Base-by-base conservation (phyloP, 805 yeast genomes). In the Zygosaccharomyces kombuchaensis region DNA sequence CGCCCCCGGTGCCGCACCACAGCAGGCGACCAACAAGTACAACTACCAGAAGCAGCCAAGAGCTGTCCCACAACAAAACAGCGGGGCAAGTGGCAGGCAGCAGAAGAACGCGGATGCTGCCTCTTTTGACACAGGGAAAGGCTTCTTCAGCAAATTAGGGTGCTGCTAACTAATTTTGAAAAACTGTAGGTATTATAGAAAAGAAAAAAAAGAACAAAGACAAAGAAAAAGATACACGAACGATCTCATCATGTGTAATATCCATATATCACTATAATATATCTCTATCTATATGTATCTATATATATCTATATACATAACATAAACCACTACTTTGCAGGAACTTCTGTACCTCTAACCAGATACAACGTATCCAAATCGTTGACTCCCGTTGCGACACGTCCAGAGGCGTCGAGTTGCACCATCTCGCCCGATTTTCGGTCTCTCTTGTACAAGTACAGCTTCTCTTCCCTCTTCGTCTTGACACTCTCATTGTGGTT, bases 81-180 rank as follows among this genome's bases (percentile, higher is more conserved):
- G 43, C 25, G 43, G 40, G 10, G 36, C 45, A 16, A 37, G 34
- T 31, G 43, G 37, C 10, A 31, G 36, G 17, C 43, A 32, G n/a
- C 48, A 41, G 26, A 45, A 47, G 36, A 40, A 36, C 19, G 42
- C 43, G 21, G 58, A 53, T 17, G 30, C 45, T 23, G 60, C 52
- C 23, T 53, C 61, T n/a, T 23, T 48, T 17, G 57, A 55, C 8
- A 47, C 62, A 7, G 51, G 52, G 13, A 62, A 60, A 34, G 69
- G 70, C 8, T 65, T 60, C 52, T 65, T 64, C 45, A 50, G 63
- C 19, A 66, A 62, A 43, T 39, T 66, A 19, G 68, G 64, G 8
- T 66, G 70, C 50, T 66, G 70, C 48, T 65, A 47, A 46, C 22
- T 25, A 37, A 23, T 25, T 25, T 23, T 19, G 30, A 12, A 32